Conservation (phyloP, 2,329 filamentous ascomycete genomes). For the Paraphaeosphaeria minitans region DNA sequence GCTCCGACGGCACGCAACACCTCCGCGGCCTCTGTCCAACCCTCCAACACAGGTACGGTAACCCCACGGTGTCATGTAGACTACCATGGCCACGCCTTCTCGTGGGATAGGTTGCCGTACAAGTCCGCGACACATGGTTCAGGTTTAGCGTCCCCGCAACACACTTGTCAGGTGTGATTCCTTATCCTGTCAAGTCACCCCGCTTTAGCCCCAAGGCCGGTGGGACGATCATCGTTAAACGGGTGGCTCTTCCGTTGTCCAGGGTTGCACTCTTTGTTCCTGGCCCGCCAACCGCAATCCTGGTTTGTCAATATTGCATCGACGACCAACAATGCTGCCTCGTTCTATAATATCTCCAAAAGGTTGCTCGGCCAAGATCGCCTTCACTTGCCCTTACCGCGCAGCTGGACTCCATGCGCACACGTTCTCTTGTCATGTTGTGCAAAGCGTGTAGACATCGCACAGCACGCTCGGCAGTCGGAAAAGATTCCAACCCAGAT, state of each 20-base stretch:
- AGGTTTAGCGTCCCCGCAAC: too few relatives aligned
- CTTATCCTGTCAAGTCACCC: neutral
- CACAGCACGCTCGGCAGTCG: slow-evolving; percentile 15
- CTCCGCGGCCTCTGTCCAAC: neutral
- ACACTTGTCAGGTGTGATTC: neutral
- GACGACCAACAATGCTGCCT: neutral
- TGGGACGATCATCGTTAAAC: slow-evolving; percentile 1
- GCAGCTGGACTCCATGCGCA: neutral
- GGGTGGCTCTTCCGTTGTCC: neutral
- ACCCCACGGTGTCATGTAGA: neutral
- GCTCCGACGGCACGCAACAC: neutral
- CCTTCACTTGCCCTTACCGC: neutral
- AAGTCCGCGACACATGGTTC: neutral
- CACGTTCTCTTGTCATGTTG: neutral
- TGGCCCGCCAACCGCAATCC: slow-evolving; percentile 6
- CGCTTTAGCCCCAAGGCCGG: neutral
- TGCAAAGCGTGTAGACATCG: slow-evolving; percentile 1
- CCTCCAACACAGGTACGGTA: neutral
- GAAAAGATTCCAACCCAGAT: slow-evolving; percentile 9
- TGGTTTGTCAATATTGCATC: neutral
- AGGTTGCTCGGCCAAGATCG: neutral
- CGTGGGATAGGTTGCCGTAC: neutral
- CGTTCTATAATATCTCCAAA: neutral
- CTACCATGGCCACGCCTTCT: too few relatives aligned
- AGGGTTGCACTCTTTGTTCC: neutral